These are phyloP conservation scores for Pseudogymnoascus sp. DNA, from an alignment of 2,329 filamentous ascomycete species.

Conservation along the genomic window DNA sequence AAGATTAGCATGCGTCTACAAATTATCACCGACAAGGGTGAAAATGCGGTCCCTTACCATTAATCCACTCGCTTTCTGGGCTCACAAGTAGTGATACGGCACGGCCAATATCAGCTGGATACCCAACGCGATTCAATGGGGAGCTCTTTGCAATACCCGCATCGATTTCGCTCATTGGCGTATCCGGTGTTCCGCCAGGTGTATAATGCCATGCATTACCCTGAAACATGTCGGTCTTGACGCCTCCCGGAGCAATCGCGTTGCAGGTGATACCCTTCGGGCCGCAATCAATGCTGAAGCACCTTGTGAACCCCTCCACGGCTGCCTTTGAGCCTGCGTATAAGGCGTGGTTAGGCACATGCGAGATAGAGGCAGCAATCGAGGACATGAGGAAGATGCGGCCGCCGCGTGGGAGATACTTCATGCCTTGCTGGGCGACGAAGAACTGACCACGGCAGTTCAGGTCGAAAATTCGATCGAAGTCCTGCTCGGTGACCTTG, in stretches of 20 bases:
- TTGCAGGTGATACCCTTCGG: conserved; percentile 60
- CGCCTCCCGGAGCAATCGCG: conserved; percentile 60
- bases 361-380: conserved; percentile 51
- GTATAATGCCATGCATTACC: conserved; percentile 54
- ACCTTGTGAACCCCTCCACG: conserved; percentile 56
- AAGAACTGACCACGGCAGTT: conserved; percentile 66
- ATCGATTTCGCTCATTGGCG: conserved; percentile 48
- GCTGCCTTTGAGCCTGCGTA: conserved; percentile 61
- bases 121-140: conserved; percentile 53
- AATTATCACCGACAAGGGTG: background rate
- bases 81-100: conserved; percentile 50
- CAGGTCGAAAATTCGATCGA: conserved; percentile 46
- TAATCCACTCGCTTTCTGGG: conserved; percentile 58
- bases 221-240: conserved; percentile 63
- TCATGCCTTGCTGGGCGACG: conserved; percentile 65
- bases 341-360: conserved; percentile 54
- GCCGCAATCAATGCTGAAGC: conserved; percentile 60
- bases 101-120: conserved; percentile 49
- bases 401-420: conserved; percentile 61
- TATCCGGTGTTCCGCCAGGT: conserved; percentile 47
- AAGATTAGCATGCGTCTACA: conserved; percentile 8
- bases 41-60: conserved; percentile 39
- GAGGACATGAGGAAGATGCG: conserved; percentile 62
- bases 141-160: conserved; percentile 48
- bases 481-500: conserved; percentile 11